These are phyloP conservation scores for Fraxinus nigra DNA, from an alignment of 305 asterid species.

Conservation along the genomic window DNA sequence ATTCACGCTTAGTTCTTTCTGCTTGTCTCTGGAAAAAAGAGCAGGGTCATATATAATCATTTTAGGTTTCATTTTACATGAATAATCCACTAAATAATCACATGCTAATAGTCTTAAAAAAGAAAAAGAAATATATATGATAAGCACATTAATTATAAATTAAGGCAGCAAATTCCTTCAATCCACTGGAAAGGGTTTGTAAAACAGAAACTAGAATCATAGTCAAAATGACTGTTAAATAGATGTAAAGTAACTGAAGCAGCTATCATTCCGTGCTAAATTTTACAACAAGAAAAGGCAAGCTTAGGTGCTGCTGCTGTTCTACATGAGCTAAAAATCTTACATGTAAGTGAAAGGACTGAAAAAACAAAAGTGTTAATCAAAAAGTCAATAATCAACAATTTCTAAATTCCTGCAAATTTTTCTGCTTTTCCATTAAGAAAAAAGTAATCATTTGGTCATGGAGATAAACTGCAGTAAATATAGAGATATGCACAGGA, in stretches of 20 bases:
- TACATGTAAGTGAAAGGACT: background rate
- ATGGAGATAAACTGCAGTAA: background rate
- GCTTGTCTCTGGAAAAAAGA: slow-evolving; percentile 72
- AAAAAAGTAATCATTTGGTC: background rate
- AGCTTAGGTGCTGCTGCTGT: background rate
- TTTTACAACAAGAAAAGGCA: background rate
- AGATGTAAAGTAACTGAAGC: background rate
- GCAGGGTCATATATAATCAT: slow-evolving; percentile 19
- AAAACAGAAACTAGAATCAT: slow-evolving; percentile 10
- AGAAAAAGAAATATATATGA: slow-evolving; percentile 18
- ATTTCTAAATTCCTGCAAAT: background rate
- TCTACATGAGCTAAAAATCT: background rate
- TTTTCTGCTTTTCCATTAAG: background rate
- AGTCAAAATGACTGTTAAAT: background rate
- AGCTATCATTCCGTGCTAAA: background rate
- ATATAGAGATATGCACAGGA: background rate
- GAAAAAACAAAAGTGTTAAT: background rate
- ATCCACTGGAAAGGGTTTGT: slow-evolving; percentile 27
- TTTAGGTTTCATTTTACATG: slow-evolving; percentile 9
- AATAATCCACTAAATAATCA: slow-evolving; percentile 8
- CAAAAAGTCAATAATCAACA: background rate
- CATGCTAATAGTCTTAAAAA: slow-evolving; percentile 27
- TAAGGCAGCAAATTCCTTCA: background rate
- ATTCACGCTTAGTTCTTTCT: slow-evolving; percentile 82
- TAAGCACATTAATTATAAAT: slow-evolving; percentile 2